Conservation (phyloP, 257 asterid species). For the Nicotiana paniculata region DNA sequence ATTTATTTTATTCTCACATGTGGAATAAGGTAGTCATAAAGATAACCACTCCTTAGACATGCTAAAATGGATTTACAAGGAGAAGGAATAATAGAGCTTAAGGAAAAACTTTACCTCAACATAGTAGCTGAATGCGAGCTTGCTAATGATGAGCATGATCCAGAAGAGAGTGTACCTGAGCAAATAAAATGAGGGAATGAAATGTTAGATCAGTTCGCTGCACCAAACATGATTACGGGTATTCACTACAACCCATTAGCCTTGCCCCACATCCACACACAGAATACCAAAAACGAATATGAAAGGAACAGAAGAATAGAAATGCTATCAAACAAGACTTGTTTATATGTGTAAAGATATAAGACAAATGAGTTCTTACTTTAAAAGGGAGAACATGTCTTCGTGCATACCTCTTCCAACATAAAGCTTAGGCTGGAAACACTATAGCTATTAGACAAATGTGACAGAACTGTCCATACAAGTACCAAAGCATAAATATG, state of each 20-base stretch:
- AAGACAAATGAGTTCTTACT: conserved; percentile 49
- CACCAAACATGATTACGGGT: neutral
- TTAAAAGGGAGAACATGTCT: conserved; percentile 77
- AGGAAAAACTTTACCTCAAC: conserved; percentile 63
- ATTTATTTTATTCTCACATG: neutral
- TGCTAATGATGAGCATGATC: conserved; percentile 83
- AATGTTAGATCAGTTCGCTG: neutral
- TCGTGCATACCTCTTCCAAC: conserved; percentile 99
- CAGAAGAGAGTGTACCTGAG: conserved; percentile 89
- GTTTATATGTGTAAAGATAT: neutral
- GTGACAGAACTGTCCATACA: neutral
- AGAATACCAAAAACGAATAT: neutral
- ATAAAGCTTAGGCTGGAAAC: conserved; percentile 79
- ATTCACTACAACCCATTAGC: neutral
- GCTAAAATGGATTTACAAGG: neutral
- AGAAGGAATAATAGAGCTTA: neutral
- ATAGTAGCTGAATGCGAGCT: conserved; percentile 96
- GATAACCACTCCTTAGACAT: neutral
- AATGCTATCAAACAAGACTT: neutral
- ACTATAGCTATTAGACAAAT: conserved; percentile 16
- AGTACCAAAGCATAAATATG: conserved; percentile 6
- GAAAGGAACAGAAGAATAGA: neutral
- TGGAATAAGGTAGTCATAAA: neutral
- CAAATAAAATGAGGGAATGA: conserved; percentile 8
- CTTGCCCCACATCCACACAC: neutral